phyloP scores from a whole-genome alignment of 2,329 filamentous ascomycete genomes.

The Fusarium sublunatum region DNA sequence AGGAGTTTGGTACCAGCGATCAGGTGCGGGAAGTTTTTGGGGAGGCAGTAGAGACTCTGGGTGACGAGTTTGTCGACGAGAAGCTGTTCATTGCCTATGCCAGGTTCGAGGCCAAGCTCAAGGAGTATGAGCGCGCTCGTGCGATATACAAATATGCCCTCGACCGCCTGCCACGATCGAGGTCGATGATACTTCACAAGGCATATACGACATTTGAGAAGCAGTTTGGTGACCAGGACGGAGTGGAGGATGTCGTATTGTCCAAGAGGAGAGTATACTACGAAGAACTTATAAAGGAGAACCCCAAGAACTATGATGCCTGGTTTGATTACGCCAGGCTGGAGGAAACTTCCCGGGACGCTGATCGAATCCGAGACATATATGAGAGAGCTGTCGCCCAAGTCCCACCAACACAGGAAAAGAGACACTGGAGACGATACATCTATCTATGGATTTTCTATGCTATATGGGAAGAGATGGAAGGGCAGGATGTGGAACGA shows the following conservation, averaged over 20 bases:
- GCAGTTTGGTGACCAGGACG: slow-evolving; percentile 92
- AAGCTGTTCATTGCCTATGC: slow-evolving; percentile 95
- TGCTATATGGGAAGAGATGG: slow-evolving; percentile 92
- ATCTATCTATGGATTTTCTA: slow-evolving; percentile 99
- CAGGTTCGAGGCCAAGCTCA: slow-evolving; percentile 92
- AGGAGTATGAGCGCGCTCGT: slow-evolving; percentile 92
- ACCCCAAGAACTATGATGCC: slow-evolving; percentile 94
- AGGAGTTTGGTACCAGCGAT: slow-evolving; percentile 93
- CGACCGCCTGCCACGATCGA: slow-evolving; percentile 89
- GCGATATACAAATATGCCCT: slow-evolving; percentile 98
- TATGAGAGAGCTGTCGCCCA: slow-evolving; percentile 97
- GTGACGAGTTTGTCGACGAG: slow-evolving; percentile 96
- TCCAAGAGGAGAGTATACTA: slow-evolving; percentile 93
- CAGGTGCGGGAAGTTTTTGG: slow-evolving; percentile 93
- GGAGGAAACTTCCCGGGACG: slow-evolving; percentile 86
- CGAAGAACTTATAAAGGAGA: slow-evolving; percentile 93
- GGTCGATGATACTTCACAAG: slow-evolving; percentile 86
- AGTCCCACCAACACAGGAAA: slow-evolving; percentile 93
- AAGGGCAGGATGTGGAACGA: slow-evolving; percentile 80
- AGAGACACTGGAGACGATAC: slow-evolving; percentile 96
- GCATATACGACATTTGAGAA: slow-evolving; percentile 98
- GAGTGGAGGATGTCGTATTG: slow-evolving; percentile 95
- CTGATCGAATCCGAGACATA: slow-evolving; percentile 86
- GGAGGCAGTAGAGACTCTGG: slow-evolving; percentile 85
- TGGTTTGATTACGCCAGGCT: slow-evolving; percentile 97